These are phyloP conservation scores for Allium fistulosum DNA, from an alignment of 106 monocot genomes.

Conservation along the genomic window DNA sequence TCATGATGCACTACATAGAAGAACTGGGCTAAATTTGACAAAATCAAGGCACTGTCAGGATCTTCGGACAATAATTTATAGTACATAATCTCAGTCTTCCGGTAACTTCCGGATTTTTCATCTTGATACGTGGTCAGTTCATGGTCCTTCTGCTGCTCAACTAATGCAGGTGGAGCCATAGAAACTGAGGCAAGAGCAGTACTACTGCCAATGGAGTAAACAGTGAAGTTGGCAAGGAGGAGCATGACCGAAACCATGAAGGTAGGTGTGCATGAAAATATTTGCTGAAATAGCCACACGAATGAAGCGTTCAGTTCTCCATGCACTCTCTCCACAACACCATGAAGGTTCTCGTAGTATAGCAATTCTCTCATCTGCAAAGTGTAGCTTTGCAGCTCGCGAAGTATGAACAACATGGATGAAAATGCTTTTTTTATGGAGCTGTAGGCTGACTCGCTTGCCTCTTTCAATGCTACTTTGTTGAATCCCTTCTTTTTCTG, in stretches of 20 bases:
- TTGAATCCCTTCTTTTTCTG: slow-evolving; percentile 26
- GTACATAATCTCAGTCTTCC: slow-evolving; percentile 40
- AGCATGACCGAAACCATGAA: slow-evolving; percentile 75
- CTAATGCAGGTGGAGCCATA: background rate
- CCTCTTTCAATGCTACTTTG: background rate
- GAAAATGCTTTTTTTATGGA: slow-evolving; percentile 59
- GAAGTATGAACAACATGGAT: slow-evolving; percentile 72
- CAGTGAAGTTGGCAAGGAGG: slow-evolving; percentile 74
- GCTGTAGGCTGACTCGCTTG: background rate
- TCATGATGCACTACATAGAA: slow-evolving; percentile 51
- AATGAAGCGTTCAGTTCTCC: slow-evolving; percentile 66
- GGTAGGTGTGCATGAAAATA: slow-evolving; percentile 57
- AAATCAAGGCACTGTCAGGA: slow-evolving; percentile 42
- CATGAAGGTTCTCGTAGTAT: slow-evolving; percentile 33
- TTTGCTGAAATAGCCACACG: slow-evolving; percentile 75
- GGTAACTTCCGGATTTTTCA: background rate
- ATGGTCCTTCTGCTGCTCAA: background rate
- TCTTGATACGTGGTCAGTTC: background rate
- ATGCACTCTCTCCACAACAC: slow-evolving; percentile 36
- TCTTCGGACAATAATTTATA: slow-evolving; percentile 28
- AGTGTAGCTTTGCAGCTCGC: slow-evolving; percentile 56
- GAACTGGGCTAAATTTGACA: slow-evolving; percentile 73
- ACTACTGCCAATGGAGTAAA: slow-evolving; percentile 40
- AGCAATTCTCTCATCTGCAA: slow-evolving; percentile 41
- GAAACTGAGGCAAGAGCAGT: slow-evolving; percentile 22